Conservation (phyloP, 1,284 basidiomycete genomes). For the Malassezia equina region DNA sequence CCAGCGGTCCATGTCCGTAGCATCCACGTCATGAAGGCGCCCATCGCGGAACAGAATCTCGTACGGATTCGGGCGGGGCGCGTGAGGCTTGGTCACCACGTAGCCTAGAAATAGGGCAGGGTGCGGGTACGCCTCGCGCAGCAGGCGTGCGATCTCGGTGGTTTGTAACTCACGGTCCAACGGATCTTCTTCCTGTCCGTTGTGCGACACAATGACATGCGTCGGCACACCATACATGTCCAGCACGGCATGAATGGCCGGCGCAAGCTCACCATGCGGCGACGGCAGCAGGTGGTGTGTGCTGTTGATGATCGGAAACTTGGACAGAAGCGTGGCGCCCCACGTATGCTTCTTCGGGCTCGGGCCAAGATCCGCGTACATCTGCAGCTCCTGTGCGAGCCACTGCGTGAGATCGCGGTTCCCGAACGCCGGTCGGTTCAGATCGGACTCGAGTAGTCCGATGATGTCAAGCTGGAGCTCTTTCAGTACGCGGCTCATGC, state of each 20-base stretch:
- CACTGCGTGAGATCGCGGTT: constrained; percentile 59
- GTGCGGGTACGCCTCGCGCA: constrained; percentile 61
- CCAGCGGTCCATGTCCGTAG: constrained; percentile 32
- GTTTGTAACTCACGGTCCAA: constrained; percentile 81
- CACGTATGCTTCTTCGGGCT: constrained; percentile 83
- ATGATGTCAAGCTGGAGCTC: constrained; percentile 46
- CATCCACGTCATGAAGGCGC: constrained; percentile 51
- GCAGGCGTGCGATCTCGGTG: constrained; percentile 67
- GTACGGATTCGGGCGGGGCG: constrained; percentile 68
- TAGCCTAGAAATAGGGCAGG: constrained; percentile 70
- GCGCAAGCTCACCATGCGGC: constrained; percentile 69
- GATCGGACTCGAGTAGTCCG: constrained; percentile 69
- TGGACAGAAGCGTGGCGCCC: constrained; percentile 49
- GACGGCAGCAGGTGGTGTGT: constrained; percentile 82
- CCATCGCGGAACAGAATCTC: constrained; percentile 57
- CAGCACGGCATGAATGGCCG: constrained; percentile 63
- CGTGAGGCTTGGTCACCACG: constrained; percentile 66
- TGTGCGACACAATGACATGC: constrained; percentile 75
- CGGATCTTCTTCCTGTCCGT: constrained; percentile 82
- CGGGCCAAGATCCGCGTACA: constrained; percentile 63
- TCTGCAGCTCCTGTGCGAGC: constrained; percentile 59
- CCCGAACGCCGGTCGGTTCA: constrained; percentile 73
- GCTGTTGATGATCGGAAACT: constrained; percentile 80
- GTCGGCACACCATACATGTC: constrained; percentile 72
- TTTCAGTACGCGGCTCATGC: constrained; percentile 63